Evolutionary conservation across 352 stramenopile genomes (phyloP), one percentile per base, ranked within the genome.

Genomic region (Phytophthora gonapodyides): DNA sequence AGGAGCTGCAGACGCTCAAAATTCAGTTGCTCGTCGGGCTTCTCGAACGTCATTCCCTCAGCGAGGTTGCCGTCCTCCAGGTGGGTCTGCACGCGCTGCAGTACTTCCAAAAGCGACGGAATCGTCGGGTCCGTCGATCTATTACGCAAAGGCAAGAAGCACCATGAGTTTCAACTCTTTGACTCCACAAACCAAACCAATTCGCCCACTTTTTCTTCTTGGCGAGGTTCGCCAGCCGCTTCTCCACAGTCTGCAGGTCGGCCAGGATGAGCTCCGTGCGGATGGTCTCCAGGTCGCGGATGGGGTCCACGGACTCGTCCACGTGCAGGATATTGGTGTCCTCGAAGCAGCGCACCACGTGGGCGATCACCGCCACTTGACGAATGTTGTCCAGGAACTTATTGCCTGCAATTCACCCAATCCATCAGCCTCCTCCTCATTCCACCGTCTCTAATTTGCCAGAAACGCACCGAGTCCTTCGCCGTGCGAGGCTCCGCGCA

Each of bases 291-390:
- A 98, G 82, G 75, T 99, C 98, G n/a, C 96, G 78, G 24, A 99
- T 71, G 7, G 97, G 96, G 75, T 99, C 91, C 11, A 99, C 91
- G 2, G 67, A 90, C 35, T 96, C 95, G 67, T 99, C 95, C 16
- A 99, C 97, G 76, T 98, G 94, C 56, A 99, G 90, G 51, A 99
- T 97, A 80, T 99, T 97, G 16, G 96, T 91, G 77, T 99, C 91
- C 52, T 99, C 93, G 64, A 99, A 99, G 78, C 97, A 99, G 33
- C 97, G 91, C 41, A 99, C 94, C 3, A 99, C 84, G 64, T 94
- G 86, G 8, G 71, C 72, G 49, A 94, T 93, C 45, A 94, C 85
- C 1, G 79, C 84, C 43, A 95, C 86, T 53, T 93, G 82, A 2
- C 83, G 84, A 61, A 96, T 96, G 59, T 94, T 92, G 48, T 89